Percentiles rank a stretch among this genome's conserved stretches.
phyloP scores from a whole-genome alignment of 768 basidiomycete genomes.

The Rhizopogon salebrosus region DNA sequence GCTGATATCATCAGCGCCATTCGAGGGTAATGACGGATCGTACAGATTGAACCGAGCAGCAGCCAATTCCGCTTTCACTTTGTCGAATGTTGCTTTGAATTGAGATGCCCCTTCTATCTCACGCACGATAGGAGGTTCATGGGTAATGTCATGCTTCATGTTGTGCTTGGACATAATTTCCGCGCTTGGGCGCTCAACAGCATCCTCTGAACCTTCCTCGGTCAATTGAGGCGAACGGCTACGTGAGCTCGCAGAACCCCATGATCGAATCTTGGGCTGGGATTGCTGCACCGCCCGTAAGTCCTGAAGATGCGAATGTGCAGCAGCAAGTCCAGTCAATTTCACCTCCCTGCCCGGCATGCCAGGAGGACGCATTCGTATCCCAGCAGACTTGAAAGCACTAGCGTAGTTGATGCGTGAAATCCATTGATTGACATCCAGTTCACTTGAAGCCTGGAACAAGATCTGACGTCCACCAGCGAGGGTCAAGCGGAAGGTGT shows the following conservation, averaged over 20 bases:
- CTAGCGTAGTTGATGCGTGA: slow-evolving; percentile 90
- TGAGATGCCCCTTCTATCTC: slow-evolving; percentile 59
- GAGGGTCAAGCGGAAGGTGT: slow-evolving; percentile 76
- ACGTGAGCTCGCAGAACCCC: slow-evolving; percentile 31
- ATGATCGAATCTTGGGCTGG: slow-evolving; percentile 26
- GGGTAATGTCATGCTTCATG: slow-evolving; percentile 25
- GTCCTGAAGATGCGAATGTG: slow-evolving; percentile 77
- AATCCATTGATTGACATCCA: slow-evolving; percentile 87
- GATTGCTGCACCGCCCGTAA: slow-evolving; percentile 34
- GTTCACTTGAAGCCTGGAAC: slow-evolving; percentile 63
- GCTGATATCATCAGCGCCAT: not conserved
- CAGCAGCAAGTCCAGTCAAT: slow-evolving; percentile 80
- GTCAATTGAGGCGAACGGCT: slow-evolving; percentile 35
- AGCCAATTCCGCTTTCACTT: slow-evolving; percentile 81
- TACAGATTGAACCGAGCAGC: slow-evolving; percentile 36
- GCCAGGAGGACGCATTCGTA: slow-evolving; percentile 72
- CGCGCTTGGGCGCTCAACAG: slow-evolving; percentile 22
- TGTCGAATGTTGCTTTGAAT: slow-evolving; percentile 79
- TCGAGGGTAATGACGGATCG: slow-evolving; percentile 14
- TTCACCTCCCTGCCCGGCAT: slow-evolving; percentile 69
- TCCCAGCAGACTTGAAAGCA: slow-evolving; percentile 79
- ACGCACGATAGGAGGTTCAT: slow-evolving; percentile 44
- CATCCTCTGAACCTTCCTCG: slow-evolving; percentile 24
- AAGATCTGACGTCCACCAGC: slow-evolving; percentile 78
- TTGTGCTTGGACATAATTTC: slow-evolving; percentile 1